These are phyloP conservation scores for Boletus albobrunnescens DNA, from an alignment of 1,284 basidiomycete genomes.

Conservation along the genomic window DNA sequence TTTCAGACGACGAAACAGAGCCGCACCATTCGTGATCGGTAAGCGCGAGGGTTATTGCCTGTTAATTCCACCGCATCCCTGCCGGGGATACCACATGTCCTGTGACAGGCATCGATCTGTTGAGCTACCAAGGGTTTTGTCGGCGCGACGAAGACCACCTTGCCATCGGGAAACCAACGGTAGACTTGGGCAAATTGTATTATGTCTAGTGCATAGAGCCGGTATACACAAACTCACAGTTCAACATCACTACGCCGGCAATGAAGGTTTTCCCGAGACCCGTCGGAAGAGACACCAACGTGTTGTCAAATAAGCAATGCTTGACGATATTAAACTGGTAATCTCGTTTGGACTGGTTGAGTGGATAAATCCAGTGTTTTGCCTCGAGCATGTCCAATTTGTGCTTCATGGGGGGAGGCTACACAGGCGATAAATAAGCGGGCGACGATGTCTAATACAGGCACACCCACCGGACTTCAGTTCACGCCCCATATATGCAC, in stretches of 20 bases:
- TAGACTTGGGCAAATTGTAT: constrained; percentile 53
- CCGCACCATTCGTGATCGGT: constrained; percentile 62
- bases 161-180: constrained; percentile 91
- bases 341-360: constrained; percentile 83
- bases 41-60: constrained; percentile 56
- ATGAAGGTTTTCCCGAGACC: constrained; percentile 99
- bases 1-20: background rate
- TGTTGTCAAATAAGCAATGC: constrained; percentile 87
- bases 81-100: constrained; percentile 91
- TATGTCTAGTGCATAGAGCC: background rate
- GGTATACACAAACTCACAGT: constrained; percentile 53
- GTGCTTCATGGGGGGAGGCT: constrained; percentile 78
- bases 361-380: constrained; percentile 89
- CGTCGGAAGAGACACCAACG: constrained; percentile 91
- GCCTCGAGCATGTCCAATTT: constrained; percentile 73
- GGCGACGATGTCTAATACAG: background rate
- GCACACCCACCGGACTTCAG: constrained; percentile 29
- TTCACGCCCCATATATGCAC: background rate
- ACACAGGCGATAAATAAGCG: constrained; percentile 11
- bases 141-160: constrained; percentile 93
- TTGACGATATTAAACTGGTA: constrained; percentile 96
- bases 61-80: constrained; percentile 85
- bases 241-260: constrained; percentile 94
- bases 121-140: constrained; percentile 95
- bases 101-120: constrained; percentile 91